Conservation (phyloP, 768 basidiomycete genomes). For the Pleurotus eryngii region DNA sequence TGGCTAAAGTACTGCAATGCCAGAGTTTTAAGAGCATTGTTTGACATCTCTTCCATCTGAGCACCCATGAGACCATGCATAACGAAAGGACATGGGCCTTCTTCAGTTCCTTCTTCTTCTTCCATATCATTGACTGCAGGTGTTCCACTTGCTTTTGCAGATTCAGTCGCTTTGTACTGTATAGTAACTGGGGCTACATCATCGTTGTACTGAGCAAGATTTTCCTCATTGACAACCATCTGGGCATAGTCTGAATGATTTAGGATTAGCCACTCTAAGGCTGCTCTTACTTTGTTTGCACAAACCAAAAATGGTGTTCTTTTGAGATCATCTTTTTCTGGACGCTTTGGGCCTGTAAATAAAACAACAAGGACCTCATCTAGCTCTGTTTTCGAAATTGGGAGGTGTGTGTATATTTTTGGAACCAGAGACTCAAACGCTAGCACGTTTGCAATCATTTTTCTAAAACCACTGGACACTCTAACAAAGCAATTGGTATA, state of each 20-base stretch:
- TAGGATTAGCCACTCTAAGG: slow-evolving; percentile 1
- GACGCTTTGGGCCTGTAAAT: slow-evolving; percentile 10
- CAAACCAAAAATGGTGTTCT: not conserved
- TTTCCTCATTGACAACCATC: not conserved
- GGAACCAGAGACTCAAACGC: slow-evolving; percentile 19
- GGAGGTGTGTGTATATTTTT: slow-evolving; percentile 18
- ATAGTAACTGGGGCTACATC: not conserved
- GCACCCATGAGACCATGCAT: slow-evolving; percentile 23
- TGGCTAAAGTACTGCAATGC: slow-evolving; percentile 13
- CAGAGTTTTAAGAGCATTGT: slow-evolving; percentile 14
- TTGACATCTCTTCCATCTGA: slow-evolving; percentile 11
- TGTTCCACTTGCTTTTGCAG: not conserved
- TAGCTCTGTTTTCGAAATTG: slow-evolving; percentile 16
- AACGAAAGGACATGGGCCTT: slow-evolving; percentile 24
- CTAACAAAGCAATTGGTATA: slow-evolving; percentile 20
- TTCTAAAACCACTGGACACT: slow-evolving; percentile 11
- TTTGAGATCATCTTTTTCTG: not conserved
- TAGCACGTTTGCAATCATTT: slow-evolving; percentile 23
- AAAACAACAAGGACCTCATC: slow-evolving; percentile 17
- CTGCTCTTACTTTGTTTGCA: not conserved
- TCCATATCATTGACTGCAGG: slow-evolving; percentile 13
- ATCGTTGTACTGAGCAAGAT: not conserved
- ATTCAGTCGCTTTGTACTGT: not conserved
- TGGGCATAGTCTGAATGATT: not conserved
- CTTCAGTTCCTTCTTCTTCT: not conserved